Base-by-base conservation (phyloP, 495 filamentous ascomycete species). In the Podospora australis region DNA sequence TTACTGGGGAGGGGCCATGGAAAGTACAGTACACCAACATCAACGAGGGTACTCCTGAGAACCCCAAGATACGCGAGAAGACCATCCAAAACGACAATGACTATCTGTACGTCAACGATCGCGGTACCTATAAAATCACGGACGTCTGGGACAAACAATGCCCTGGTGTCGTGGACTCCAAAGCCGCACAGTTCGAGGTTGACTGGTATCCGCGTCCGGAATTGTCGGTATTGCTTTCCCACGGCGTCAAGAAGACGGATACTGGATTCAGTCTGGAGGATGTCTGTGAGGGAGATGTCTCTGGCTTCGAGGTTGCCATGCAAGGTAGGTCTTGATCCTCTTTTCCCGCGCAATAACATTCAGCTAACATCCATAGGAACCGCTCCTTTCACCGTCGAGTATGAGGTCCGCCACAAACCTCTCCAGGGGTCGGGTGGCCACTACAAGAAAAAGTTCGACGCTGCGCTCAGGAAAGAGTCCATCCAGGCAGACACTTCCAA, bases 241-340 rank as follows among this genome's bases (percentile, higher is more conserved):
- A 80, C 5, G 68, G 77, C 22, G 68, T 89, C 10, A 67, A 58
- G 16, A 38, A 62, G 57, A 65, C 54, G 21, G 73, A 63, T 44
- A 67, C 67, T 29, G 74, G 68, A 46, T 88, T 72, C 58, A 59
- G 80, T 49, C 87, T 91, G 63, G 74, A 78, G n/a, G 81, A 86
- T 52, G 81, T 98, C 43, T 98, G 92, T 56, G 88, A 98, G 67
- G 91, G 92, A 14, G 91, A 96, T 41, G 84, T 91, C 51, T 91
- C 96, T 58, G 78, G 81, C 21, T 78, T 95, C 41, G 90, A 96
- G 55, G 67, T 97, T 40, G 69, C 75, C 17, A 75, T 98, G 50
- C 75, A 75, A 51, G 90, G 90, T 74, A 82, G 74, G 66, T 42
- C n/a, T n/a, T 38, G 7, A 42, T 29, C 11, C 5, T 13, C 11